Base-by-base conservation (phyloP, 371 early-diverging fungal species). In the Apophysomyces trapeziformis region DNA sequence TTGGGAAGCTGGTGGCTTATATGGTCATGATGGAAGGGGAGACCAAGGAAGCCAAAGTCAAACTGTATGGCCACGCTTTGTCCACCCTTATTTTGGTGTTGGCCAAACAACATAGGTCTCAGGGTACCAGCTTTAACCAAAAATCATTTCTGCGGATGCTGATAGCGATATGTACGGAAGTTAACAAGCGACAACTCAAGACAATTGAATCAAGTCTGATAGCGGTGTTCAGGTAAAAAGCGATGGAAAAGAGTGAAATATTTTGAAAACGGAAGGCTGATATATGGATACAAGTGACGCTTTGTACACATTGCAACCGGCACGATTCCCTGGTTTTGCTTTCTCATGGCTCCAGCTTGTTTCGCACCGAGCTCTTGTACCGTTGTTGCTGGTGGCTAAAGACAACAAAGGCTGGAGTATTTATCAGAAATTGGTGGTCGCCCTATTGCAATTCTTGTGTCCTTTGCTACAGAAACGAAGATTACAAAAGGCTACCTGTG, bases 291-390 rank as follows among this genome's bases (percentile, higher is more conserved):
- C 86, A 63, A 90, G 93, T 71, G 91, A 95, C 69, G 86, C 93
- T 1, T 86, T 99, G 69, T 88, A 91, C 69, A 90, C 92, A 1
- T 69, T 99, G 61, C 90, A 90, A 69, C 99, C 99, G 1, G 68
- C 85, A 16, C 84, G 89, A 62, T 87, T 96, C 60, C 96, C 99
- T 36, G 97, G 96, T 11, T 97, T 98, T 78, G 89, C 93, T 35
- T 97, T 96, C 73, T 92, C 93, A 37, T 99, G 99, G 99, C 83
- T 98, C 16, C 91, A 93, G 68, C 77, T 99, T 39, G 88, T 97
- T 36, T 93, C 96, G 5, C 96, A 99, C 71, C 88, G 96, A 0
- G 83, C 87, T 50, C 93, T 96, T 70, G 87, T 99, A 85, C 95
- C 97, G 11, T 89, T 89, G 59, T 74, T 98, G 39, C 75, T 95